These are phyloP conservation scores for Ganoderma leucocontextum DNA, from an alignment of 1,284 basidiomycete genomes.

Conservation along the genomic window DNA sequence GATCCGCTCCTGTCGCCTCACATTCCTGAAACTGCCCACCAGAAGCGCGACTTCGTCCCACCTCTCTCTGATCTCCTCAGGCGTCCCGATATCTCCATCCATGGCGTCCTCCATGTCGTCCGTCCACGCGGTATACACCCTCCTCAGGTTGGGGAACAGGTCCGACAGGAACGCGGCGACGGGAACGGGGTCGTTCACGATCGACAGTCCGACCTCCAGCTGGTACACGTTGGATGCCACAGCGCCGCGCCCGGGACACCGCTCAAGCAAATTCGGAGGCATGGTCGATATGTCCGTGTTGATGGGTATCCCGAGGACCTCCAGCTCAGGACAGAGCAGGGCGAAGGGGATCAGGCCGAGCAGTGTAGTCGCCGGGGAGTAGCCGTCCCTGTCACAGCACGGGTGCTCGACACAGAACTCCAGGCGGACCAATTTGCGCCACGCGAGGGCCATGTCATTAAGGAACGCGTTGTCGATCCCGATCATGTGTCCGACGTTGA, in stretches of 20 bases:
- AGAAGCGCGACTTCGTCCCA: neutral
- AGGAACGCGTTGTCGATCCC: neutral
- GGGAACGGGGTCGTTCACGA: neutral
- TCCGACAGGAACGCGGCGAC: constrained; percentile 4
- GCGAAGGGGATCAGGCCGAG: neutral
- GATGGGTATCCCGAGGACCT: neutral
- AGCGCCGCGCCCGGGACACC: no score
- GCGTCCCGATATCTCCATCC: neutral
- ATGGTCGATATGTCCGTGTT: neutral
- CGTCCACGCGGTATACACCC: neutral
- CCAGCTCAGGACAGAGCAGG: neutral
- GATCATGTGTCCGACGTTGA: neutral
- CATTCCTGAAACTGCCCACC: neutral
- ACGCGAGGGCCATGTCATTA: neutral
- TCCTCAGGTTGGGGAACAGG: neutral
- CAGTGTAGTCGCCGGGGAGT: neutral
- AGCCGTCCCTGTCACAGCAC: neutral
- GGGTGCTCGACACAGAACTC: neutral
- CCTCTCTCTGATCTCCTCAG: neutral
- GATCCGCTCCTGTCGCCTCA: neutral
- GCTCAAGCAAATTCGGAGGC: neutral
- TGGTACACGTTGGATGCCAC: neutral
- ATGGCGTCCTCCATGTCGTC: neutral
- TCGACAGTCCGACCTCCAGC: constrained; percentile 3
- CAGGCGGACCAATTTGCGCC: neutral